Conservation (phyloP, 257 asterid species). For the Przewalskia tangutica region DNA sequence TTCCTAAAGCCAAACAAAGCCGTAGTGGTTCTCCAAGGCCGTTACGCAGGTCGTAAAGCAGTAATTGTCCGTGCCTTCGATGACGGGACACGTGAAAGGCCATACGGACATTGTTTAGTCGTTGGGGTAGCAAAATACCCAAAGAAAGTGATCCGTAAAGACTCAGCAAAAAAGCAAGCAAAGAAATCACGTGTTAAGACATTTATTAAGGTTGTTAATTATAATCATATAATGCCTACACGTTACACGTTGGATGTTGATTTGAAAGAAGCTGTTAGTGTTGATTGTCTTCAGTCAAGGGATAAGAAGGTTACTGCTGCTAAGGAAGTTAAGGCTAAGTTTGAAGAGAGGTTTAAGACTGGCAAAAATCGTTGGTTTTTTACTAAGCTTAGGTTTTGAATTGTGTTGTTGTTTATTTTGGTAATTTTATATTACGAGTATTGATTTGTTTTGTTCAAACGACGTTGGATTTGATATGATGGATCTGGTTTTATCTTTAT, state of each 20-base stretch:
- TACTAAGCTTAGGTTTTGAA: slow-evolving; percentile 33
- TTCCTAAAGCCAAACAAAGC: slow-evolving; percentile 29
- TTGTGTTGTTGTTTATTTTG: neutral
- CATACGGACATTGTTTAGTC: slow-evolving; percentile 32
- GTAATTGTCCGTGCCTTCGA: slow-evolving; percentile 28
- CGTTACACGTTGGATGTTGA: slow-evolving; percentile 36
- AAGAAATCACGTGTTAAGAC: slow-evolving; percentile 34
- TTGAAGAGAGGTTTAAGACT: slow-evolving; percentile 34
- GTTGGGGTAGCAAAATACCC: slow-evolving; percentile 28
- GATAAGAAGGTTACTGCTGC: slow-evolving; percentile 29
- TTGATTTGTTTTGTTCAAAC: neutral
- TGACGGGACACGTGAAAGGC: slow-evolving; percentile 34
- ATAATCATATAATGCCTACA: slow-evolving; percentile 36
- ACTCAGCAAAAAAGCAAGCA: slow-evolving; percentile 35
- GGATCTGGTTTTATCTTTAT: neutral
- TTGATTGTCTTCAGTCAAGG: slow-evolving; percentile 19
- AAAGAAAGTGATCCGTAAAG: slow-evolving; percentile 27
- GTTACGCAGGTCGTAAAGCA: slow-evolving; percentile 29
- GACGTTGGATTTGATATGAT: neutral
- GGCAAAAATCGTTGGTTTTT: slow-evolving; percentile 41
- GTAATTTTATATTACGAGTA: neutral
- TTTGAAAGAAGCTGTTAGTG: slow-evolving; percentile 18
- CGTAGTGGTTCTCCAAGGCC: slow-evolving; percentile 25
- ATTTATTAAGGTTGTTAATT: slow-evolving; percentile 28
- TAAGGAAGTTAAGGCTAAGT: slow-evolving; percentile 20